Evolutionary conservation across 2,329 filamentous ascomycete genomes (phyloP), one percentile per base, ranked within the genome.

Genomic region (Talaromyces verruculosus): DNA sequence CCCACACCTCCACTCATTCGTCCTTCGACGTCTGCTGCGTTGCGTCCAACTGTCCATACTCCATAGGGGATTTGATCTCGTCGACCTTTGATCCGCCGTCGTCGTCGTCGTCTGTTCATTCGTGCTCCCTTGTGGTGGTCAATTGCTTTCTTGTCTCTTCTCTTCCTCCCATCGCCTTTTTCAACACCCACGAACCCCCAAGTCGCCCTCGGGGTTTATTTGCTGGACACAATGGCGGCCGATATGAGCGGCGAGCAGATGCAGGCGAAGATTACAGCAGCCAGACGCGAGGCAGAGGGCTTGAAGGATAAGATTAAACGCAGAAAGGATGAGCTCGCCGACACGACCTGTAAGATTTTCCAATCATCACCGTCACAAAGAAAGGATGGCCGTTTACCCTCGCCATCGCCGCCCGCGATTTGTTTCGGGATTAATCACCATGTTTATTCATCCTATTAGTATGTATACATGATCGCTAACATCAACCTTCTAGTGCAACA

Each of bases 261-360:
- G 88, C 94, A 98, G 86, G 91, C 93, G 83, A 91, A 91, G 82
- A 94, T 95, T 75, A 91, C 92, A 77, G 89, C 91, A 76, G 94
- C 95, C 79, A 89, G 95, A 81, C 92, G 95, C 84, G 95, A 99
- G 86, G 95, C 95, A 75, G 95, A 98, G 85, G 93, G 91, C 63
- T 85, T 98, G 74, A 98, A 98, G 86, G 94, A 98, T 80, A 90
- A 92, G 81, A 98, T 98, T 88, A 98, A 97, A 90, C 89, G 93
- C 83, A 97, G 96, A 89, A 98, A 98, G 91, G 95, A 99, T 87
- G 95, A 98, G 83, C 88, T 99, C 74, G 94, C 94, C 78, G 95
- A 99, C 82, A 96, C 93, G 70, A 96, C 93, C 77, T 90, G 95
- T 99, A 89, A 61, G 67, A 30, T 17, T 35, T 22, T 25, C 22